phyloP scores from a whole-genome alignment of 2,329 filamentous ascomycete species.

The Lizonia empirigonia region DNA sequence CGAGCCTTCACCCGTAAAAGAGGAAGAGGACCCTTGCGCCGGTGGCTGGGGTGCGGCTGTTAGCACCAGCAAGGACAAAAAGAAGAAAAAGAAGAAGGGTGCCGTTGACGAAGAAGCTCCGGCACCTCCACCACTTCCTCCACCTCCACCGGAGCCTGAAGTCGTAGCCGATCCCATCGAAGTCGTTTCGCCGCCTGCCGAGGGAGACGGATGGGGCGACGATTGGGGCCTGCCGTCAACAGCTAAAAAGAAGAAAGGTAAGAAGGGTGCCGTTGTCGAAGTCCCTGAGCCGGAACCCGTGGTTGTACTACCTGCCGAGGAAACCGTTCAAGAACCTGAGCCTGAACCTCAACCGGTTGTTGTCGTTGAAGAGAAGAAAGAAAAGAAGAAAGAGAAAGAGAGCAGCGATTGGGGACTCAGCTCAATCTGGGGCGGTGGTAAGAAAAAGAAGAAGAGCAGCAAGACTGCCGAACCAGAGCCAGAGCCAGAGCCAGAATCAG shows the following conservation, averaged over 20 bases:
- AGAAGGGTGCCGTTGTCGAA: slow-evolving; percentile 47
- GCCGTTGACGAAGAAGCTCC: slow-evolving; percentile 32
- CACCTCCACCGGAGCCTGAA: slow-evolving; percentile 26
- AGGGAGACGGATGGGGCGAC: slow-evolving; percentile 37
- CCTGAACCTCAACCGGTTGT: slow-evolving; percentile 32
- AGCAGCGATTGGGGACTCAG: slow-evolving; percentile 45
- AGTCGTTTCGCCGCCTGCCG: slow-evolving; percentile 21
- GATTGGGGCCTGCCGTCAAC: slow-evolving; percentile 29
- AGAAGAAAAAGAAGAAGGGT: slow-evolving; percentile 38
- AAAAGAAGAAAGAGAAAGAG: slow-evolving; percentile 40
- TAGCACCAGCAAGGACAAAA: slow-evolving; percentile 7
- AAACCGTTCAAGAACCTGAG: slow-evolving; percentile 43
- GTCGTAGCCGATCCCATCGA: slow-evolving; percentile 19
- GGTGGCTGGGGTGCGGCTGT: slow-evolving; percentile 26
- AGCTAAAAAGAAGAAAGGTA: slow-evolving; percentile 35
- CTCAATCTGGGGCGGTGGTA: slow-evolving; percentile 49
- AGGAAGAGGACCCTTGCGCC: slow-evolving; percentile 38
- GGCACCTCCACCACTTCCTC: slow-evolving; percentile 24
- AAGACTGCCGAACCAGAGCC: slow-evolving; percentile 39
- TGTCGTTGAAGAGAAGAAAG: slow-evolving; percentile 33
- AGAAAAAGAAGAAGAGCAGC: slow-evolving; percentile 56
- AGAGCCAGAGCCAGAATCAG: slow-evolving; percentile 31
- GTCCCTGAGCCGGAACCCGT: slow-evolving; percentile 27
- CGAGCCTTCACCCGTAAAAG: slow-evolving; percentile 38
- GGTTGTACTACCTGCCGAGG: slow-evolving; percentile 7